Evolutionary conservation across 257 asterid species (phyloP).

Genomic region (Nicotiana benthamiana): DNA sequence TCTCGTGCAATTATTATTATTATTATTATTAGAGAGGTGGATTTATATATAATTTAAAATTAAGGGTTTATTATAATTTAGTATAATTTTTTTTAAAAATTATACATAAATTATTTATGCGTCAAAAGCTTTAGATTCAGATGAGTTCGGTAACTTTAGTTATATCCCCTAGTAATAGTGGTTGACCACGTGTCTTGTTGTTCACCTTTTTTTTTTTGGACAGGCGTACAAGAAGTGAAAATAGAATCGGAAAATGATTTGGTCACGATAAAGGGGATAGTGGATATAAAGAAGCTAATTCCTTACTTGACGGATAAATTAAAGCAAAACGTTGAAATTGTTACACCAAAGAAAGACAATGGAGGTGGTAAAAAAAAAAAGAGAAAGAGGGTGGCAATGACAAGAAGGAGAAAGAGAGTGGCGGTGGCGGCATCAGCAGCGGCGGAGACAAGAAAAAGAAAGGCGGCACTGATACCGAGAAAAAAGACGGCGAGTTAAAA

Average conservation of each 20-base stretch:
- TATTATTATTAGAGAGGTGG: neutral
- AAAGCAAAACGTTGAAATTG: constrained; percentile 43
- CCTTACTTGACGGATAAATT: constrained; percentile 59
- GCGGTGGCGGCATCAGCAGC: neutral
- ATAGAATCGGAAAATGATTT: constrained; percentile 51
- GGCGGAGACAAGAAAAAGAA: constrained; percentile 9
- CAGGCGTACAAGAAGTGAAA: constrained; percentile 57
- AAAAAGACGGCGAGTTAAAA: constrained; percentile 9
- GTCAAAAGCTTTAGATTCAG: no score
- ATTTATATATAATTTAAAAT: neutral
- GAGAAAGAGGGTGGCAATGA: constrained; percentile 28
- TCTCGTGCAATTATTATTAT: neutral
- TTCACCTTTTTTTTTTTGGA: neutral
- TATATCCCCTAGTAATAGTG: no score
- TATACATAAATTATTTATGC: no score
- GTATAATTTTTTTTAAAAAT: no score
- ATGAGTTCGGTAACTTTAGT: no score
- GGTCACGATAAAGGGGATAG: constrained; percentile 59
- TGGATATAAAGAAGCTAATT: constrained; percentile 59
- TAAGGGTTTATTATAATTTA: no score
- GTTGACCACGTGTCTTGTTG: neutral
- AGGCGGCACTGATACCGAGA: neutral
- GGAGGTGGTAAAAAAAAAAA: constrained; percentile 27
- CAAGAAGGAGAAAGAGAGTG: constrained; percentile 17
- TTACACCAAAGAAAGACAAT: constrained; percentile 57